Evolutionary conservation across 306 rosid genomes (phyloP).

Genomic region (Acacia acuminata): DNA sequence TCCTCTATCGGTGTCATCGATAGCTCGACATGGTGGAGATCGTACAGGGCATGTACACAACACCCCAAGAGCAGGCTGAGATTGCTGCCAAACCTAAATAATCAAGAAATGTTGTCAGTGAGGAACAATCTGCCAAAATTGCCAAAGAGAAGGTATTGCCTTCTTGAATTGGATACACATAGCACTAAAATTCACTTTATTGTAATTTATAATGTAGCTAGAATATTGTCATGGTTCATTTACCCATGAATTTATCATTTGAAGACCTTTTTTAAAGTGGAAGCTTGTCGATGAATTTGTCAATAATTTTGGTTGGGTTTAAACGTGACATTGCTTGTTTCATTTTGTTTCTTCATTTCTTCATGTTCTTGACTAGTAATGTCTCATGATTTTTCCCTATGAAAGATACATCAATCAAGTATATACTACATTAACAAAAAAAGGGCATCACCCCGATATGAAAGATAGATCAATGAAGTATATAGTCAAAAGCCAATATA

Average conservation of each 20-base stretch:
- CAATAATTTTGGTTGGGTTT: slow-evolving; percentile 1
- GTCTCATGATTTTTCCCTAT: too few relatives aligned
- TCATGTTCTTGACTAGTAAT: neutral
- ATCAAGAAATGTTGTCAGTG: slow-evolving; percentile 62
- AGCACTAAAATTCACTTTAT: slow-evolving; percentile 20
- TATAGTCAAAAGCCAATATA: too few relatives aligned
- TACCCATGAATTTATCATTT: slow-evolving; percentile 12
- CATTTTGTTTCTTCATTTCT: neutral
- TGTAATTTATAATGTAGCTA: slow-evolving; percentile 14
- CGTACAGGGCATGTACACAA: slow-evolving; percentile 45
- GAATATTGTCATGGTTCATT: neutral
- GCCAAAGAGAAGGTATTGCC: slow-evolving; percentile 84
- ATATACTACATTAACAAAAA: too few relatives aligned
- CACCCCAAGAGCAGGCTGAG: slow-evolving; percentile 84
- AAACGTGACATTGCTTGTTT: neutral
- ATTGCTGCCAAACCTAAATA: slow-evolving; percentile 63
- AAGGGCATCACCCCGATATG: too few relatives aligned
- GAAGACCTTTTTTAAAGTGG: neutral
- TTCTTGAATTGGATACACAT: slow-evolving; percentile 7
- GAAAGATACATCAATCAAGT: too few relatives aligned
- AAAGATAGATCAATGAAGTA: too few relatives aligned
- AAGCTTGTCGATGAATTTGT: slow-evolving; percentile 23
- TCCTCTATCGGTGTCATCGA: too few relatives aligned
- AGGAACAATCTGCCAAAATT: slow-evolving; percentile 85
- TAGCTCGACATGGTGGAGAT: too few relatives aligned